These are phyloP conservation scores for Microthlaspi erraticum DNA, from an alignment of 345 rosid genomes.

Conservation along the genomic window DNA sequence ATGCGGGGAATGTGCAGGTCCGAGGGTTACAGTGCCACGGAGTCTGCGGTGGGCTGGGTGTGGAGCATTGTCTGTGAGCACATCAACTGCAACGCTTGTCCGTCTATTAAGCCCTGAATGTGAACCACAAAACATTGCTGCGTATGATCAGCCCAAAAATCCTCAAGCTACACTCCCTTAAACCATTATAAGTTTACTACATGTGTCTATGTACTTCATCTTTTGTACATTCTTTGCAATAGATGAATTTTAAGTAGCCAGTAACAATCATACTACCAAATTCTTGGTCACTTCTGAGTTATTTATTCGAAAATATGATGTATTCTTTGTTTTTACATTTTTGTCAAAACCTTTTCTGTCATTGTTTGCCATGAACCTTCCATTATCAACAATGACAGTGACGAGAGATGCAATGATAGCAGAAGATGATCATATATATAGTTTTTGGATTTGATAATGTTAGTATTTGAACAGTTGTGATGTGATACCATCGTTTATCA, in stretches of 20 bases:
- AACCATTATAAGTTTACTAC: too few species aligned
- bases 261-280: neutral
- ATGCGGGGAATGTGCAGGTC: constrained; percentile 39
- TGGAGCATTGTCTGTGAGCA: constrained; percentile 74
- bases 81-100: constrained; percentile 72
- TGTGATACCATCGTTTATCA: too few species aligned
- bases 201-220: constrained; percentile 3
- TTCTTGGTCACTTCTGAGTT: too few species aligned
- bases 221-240: neutral
- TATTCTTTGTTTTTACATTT: too few species aligned
- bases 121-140: constrained; percentile 92
- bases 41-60: constrained; percentile 81
- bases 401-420: too few species aligned
- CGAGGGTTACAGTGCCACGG: constrained; percentile 49
- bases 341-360: too few species aligned
- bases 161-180: constrained; percentile 39
- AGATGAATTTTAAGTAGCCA: neutral
- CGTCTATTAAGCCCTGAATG: constrained; percentile 91
- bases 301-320: too few species aligned
- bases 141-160: constrained; percentile 56
- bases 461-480: too few species aligned
- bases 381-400: too few species aligned
- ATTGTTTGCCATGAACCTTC: too few species aligned
- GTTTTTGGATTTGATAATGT: too few species aligned
- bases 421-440: too few species aligned